Evolutionary conservation across 78 protist genomes (phyloP), one percentile per base, ranked within the genome.

Genomic region (Tieghemostelium lacteum): DNA sequence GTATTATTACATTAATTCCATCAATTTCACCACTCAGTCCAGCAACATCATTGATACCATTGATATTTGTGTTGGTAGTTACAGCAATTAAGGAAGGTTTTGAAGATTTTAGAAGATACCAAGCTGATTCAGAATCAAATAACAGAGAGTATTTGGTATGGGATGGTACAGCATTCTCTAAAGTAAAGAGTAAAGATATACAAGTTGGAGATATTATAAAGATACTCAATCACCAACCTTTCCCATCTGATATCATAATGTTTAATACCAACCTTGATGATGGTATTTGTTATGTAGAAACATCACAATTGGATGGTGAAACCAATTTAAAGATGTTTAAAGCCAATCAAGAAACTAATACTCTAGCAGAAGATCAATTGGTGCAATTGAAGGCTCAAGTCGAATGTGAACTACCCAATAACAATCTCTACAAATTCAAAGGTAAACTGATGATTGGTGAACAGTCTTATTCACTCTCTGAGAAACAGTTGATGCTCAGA

Each of bases 11-110:
- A 62, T 62, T 80, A 5, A 50, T 89, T 3, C 80, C 92, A 12
- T 33, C 7, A 17, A 61, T 87, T 3, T 92, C 96, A 12, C 87
- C 95, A 29, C 12, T 94, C 8, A 29, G 20, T 26, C 95, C 96
- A 17, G 22, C 29, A 49, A 94, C 94, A 6, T 16, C 97, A 12
- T 40, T 94, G 14, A 22, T 95, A 19, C 96, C 97, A 28, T 62
- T 94, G 16, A 74, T 45, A 16, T 3, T 94, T 28, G 93, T 95
- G 12, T 49, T 95, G 37, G 61, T 42, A 14, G 85, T 94, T 16
- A 55, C 95, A 22, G 78, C 80, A 14, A 50, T 92, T 33, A 61
- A 63, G 10, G 96, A 94, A 5, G 97, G 75, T 2, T 36, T 16
- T 29, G 97, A 95, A 55, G 97, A 95, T 67, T 75, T 26, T n/a